Base-by-base conservation (phyloP, 345 rosid genomes). In the Salix purpurea region DNA sequence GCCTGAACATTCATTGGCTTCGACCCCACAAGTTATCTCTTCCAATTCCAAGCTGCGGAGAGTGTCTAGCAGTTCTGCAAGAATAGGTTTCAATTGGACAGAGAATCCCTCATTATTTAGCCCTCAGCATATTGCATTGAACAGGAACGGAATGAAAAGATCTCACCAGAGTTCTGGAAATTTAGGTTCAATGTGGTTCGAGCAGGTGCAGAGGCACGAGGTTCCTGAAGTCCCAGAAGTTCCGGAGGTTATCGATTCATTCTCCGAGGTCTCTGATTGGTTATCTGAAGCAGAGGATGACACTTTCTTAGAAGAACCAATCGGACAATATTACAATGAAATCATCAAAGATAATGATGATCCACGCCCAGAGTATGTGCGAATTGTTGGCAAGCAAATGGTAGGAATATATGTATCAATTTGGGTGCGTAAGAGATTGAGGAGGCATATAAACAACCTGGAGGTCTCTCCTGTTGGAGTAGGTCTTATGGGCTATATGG, bases 401-500 rank as follows among this genome's bases (percentile, higher is more conserved):
- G 97, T 96, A 32, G 99, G 99, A 66, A 94, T 96, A 68, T 92
- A 96, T 72, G 81, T 96, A 65, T 96, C 99, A 12, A 70, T 96
- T 75, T 96, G 99, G 99, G 96, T 92, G 82, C 89, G 96, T 12
- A 84, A 89, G 81, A 84, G 90, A 81, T 84, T 96, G 79, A 89
- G 99, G 85, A 86, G 90, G 74, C 98, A 90, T 66, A 87, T 96
- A 77, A 96, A 94, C 88, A 92, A 96, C 74, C 77, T 96, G 84
- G 86, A 85, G 86, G 99, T 96, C 77, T 92, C 98, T 42, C 97
- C 91, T 0, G 99, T 96, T 54, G 99, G 99, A 83, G 91, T 96
- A 70, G 99, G 99, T 50, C 89, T 96, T 39, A 96, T 96, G 99
- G 99, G 99, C 32, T 96, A 94, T 86, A 86, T 96, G 95, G 98